Evolutionary conservation across 768 basidiomycete genomes (phyloP).

Genomic region (Daedaleopsis nitida): DNA sequence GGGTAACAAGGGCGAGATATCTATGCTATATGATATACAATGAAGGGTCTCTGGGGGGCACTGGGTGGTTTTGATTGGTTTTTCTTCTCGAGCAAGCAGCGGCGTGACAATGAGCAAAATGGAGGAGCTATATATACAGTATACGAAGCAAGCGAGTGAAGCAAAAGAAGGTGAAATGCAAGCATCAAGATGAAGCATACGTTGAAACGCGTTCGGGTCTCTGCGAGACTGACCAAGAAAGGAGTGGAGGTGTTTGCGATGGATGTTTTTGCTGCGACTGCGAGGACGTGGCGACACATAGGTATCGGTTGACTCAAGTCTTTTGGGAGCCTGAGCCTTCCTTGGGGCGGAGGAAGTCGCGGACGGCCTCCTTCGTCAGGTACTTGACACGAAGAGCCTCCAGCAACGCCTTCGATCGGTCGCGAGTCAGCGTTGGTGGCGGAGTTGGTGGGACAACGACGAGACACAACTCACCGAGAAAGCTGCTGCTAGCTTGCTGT

Average conservation of each 20-base stretch:
- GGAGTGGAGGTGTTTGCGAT: background rate
- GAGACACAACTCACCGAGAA: background rate
- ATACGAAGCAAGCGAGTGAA: background rate
- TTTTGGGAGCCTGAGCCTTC: background rate
- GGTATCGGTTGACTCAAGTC: too few species aligned
- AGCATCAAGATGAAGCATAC: too few species aligned
- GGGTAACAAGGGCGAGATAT: background rate
- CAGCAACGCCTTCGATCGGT: background rate
- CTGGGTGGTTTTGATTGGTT: background rate
- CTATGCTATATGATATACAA: background rate
- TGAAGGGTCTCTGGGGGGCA: background rate
- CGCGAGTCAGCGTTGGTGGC: background rate
- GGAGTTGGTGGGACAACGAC: background rate
- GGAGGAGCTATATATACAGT: background rate
- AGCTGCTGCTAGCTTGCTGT: conserved; percentile 2
- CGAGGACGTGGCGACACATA: background rate
- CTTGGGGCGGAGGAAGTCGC: background rate
- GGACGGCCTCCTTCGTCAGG: background rate
- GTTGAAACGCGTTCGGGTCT: too few species aligned
- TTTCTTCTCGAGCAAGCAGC: too few species aligned
- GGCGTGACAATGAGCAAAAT: background rate
- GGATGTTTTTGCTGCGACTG: background rate
- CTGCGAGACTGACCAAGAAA: too few species aligned
- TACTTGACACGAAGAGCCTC: conserved; percentile 1
- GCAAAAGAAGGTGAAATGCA: too few species aligned